Evolutionary conservation across 192 early-diverging fungal species (phyloP).

Genomic region (Gonapodya sp.): DNA sequence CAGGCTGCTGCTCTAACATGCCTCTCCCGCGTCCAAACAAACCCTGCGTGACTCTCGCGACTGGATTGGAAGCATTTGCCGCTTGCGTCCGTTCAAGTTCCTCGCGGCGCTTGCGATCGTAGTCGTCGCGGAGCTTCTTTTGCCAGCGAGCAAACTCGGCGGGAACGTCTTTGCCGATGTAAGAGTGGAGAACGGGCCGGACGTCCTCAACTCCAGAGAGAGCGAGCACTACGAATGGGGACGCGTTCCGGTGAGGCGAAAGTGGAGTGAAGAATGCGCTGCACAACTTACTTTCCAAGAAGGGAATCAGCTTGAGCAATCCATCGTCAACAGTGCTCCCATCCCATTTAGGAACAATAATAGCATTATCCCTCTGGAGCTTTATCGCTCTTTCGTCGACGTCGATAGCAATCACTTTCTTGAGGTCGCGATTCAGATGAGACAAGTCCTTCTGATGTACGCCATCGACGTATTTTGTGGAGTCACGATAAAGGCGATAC

Average conservation of each 20-base stretch:
- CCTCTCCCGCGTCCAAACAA: constrained; percentile 20
- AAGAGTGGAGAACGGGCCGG: constrained; percentile 58
- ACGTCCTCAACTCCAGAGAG: constrained; percentile 68
- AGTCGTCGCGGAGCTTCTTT: constrained; percentile 46
- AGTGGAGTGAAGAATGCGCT: constrained; percentile 1
- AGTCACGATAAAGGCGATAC: constrained; percentile 86
- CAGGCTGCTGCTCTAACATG: constrained; percentile 48
- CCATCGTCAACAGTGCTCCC: constrained; percentile 73
- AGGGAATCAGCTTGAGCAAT: constrained; percentile 72
- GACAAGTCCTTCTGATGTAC: constrained; percentile 77
- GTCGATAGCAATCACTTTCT: constrained; percentile 90
- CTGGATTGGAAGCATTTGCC: constrained; percentile 20
- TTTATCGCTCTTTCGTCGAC: constrained; percentile 71
- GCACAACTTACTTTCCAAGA: constrained; percentile 68
- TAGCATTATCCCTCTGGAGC: constrained; percentile 86
- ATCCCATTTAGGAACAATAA: constrained; percentile 75
- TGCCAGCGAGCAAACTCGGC: constrained; percentile 58
- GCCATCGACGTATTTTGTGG: constrained; percentile 76
- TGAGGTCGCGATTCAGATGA: constrained; percentile 86
- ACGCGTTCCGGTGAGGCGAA: neutral
- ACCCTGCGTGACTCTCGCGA: constrained; percentile 33
- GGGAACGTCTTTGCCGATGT: constrained; percentile 58
- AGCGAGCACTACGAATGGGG: constrained; percentile 27
- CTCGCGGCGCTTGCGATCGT: constrained; percentile 49
- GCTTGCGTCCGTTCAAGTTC: constrained; percentile 29